These are phyloP conservation scores for Xylariaceae sp. DNA, from an alignment of 2,329 filamentous ascomycete genomes.

Conservation along the genomic window DNA sequence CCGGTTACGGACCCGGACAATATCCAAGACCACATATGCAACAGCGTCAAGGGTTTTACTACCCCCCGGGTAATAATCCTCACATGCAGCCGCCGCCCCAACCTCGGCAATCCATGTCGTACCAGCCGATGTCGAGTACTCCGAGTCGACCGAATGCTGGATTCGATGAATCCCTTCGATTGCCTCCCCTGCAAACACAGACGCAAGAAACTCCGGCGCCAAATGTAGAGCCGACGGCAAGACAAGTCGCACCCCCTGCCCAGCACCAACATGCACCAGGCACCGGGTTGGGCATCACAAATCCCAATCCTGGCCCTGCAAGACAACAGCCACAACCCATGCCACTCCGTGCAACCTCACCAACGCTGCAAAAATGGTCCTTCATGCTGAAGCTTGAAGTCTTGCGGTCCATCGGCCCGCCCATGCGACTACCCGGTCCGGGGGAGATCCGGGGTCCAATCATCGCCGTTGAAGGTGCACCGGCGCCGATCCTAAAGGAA, in stretches of 20 bases:
- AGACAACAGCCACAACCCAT: conserved; percentile 14
- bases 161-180: conserved; percentile 49
- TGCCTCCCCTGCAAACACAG: conserved; percentile 50
- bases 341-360: conserved; percentile 1
- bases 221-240: conserved; percentile 16
- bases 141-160: conserved; percentile 39
- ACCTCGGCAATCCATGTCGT: conserved; percentile 41
- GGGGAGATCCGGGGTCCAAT: conserved; percentile 63
- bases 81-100: conserved; percentile 55
- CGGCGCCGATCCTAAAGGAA: conserved; percentile 43
- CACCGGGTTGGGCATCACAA: conserved; percentile 21
- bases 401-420: conserved; percentile 68
- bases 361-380: conserved; percentile 45
- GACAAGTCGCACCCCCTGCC: conserved; percentile 11
- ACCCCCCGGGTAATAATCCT: conserved; percentile 11
- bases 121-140: conserved; percentile 31
- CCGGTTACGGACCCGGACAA: conserved; percentile 28
- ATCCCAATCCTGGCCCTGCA: conserved; percentile 3
- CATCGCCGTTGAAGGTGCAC: conserved; percentile 75
- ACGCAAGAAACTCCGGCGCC: conserved; percentile 29
- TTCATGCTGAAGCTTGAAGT: conserved; percentile 72
- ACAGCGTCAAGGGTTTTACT: conserved; percentile 18
- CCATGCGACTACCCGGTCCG: conserved; percentile 43
- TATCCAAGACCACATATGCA: conserved; percentile 25
- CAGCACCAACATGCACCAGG: conserved; percentile 9